phyloP scores from a whole-genome alignment of 768 basidiomycete genomes.

The Sarcomyxa edulis region DNA sequence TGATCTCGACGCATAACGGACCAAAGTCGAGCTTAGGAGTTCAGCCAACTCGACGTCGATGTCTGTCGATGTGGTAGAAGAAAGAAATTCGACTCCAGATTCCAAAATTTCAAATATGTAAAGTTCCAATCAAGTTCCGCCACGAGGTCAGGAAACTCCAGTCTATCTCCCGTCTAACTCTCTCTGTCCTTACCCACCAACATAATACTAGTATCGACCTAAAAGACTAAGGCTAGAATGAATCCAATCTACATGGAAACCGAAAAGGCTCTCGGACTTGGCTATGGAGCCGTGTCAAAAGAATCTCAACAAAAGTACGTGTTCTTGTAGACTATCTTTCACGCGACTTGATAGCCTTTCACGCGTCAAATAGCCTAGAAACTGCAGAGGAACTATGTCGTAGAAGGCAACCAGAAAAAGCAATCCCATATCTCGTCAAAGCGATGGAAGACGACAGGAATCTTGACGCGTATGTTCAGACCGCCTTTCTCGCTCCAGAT shows the following conservation, averaged over 20 bases:
- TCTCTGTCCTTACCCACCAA: too few relatives aligned
- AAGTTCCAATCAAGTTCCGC: too few relatives aligned
- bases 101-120: too few relatives aligned
- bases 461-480: slow-evolving; percentile 31
- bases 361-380: slow-evolving; percentile 27
- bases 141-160: too few relatives aligned
- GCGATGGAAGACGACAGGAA: slow-evolving; percentile 36
- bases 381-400: slow-evolving; percentile 30
- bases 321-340: neutral
- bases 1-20: too few relatives aligned
- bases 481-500: slow-evolving; percentile 27
- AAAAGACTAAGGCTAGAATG: too few relatives aligned
- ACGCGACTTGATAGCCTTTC: neutral
- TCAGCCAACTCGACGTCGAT: too few relatives aligned
- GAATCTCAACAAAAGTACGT: slow-evolving; percentile 22
- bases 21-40: too few relatives aligned
- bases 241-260: slow-evolving; percentile 15
- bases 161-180: too few relatives aligned
- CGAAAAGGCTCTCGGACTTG: slow-evolving; percentile 19
- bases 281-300: slow-evolving; percentile 21
- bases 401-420: slow-evolving; percentile 24
- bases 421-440: slow-evolving; percentile 31
- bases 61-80: too few relatives aligned
- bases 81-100: too few relatives aligned
- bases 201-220: too few relatives aligned